Percentiles rank a stretch among this genome's conserved stretches.
Evolutionary conservation across 345 rosid genomes (phyloP).

Genomic region (Eutrema heterophyllum): DNA sequence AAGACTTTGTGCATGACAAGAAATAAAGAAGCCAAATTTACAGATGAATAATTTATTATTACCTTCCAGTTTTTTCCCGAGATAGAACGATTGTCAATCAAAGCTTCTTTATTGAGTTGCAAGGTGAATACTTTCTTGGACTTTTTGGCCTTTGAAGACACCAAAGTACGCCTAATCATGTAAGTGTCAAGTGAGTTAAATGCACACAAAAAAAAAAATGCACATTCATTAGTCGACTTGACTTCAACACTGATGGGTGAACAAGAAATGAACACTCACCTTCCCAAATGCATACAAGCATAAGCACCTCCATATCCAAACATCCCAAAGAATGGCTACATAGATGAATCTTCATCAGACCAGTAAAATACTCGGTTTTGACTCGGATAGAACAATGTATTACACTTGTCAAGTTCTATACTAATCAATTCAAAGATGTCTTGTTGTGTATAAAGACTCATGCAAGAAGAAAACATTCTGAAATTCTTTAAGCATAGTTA

Average conservation of each 20-base stretch:
- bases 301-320: conserved; percentile 30
- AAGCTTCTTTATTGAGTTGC: conserved; percentile 47
- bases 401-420: too few relatives aligned
- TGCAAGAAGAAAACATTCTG: background rate
- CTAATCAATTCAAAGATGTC: background rate
- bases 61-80: conserved; percentile 53
- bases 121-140: conserved; percentile 53
- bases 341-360: background rate
- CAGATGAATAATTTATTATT: background rate
- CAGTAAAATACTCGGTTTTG: too few relatives aligned
- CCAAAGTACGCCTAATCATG: conserved; percentile 43
- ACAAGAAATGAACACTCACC: background rate
- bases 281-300: conserved; percentile 30
- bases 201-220: background rate
- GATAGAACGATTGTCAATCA: conserved; percentile 31
- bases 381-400: too few relatives aligned
- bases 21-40: background rate
- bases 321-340: conserved; percentile 32
- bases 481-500: background rate
- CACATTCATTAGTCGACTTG: background rate
- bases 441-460: background rate
- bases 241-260: background rate
- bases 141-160: conserved; percentile 60
- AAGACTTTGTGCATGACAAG: background rate
- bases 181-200: background rate